Percentiles rank a stretch among this genome's conserved stretches.
These are phyloP conservation scores for Mycena galericulata DNA, from an alignment of 768 basidiomycete genomes.

Conservation along the genomic window DNA sequence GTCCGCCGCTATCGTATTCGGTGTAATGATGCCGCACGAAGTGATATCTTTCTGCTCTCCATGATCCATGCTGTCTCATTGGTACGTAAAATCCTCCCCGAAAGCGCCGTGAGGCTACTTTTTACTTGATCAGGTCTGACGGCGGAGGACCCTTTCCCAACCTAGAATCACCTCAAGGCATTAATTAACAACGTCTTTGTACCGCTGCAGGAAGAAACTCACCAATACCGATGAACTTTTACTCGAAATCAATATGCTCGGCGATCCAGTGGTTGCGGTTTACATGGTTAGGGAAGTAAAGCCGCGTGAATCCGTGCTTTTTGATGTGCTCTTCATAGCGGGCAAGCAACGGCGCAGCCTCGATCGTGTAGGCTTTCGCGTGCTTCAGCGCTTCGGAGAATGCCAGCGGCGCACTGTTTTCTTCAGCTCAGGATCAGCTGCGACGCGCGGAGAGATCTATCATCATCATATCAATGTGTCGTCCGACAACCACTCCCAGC, in stretches of 20 bases:
- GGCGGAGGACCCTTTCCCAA: neutral
- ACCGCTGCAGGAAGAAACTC: neutral
- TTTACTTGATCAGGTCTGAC: neutral
- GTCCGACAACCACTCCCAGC: too few relatives aligned
- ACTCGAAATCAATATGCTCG: neutral
- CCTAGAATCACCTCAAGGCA: neutral
- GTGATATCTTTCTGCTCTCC: neutral
- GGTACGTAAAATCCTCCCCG: neutral
- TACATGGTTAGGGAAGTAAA: neutral
- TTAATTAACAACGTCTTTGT: neutral
- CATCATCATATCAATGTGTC: too few relatives aligned
- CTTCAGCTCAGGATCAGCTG: too few relatives aligned
- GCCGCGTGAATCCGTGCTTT: neutral
- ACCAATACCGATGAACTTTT: neutral
- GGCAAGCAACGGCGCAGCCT: too few relatives aligned
- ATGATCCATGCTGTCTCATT: neutral
- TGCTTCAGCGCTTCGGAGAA: too few relatives aligned
- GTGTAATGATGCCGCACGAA: neutral
- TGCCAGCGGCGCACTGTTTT: too few relatives aligned
- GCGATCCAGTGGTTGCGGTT: slow-evolving; percentile 2
- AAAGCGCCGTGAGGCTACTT: too few relatives aligned
- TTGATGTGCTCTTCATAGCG: slow-evolving; percentile 3
- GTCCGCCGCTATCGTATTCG: neutral
- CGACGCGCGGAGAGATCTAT: too few relatives aligned
- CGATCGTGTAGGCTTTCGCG: too few relatives aligned